Base-by-base conservation (phyloP, 208 protist genomes). In the Acanthamoeba rhysodes region DNA sequence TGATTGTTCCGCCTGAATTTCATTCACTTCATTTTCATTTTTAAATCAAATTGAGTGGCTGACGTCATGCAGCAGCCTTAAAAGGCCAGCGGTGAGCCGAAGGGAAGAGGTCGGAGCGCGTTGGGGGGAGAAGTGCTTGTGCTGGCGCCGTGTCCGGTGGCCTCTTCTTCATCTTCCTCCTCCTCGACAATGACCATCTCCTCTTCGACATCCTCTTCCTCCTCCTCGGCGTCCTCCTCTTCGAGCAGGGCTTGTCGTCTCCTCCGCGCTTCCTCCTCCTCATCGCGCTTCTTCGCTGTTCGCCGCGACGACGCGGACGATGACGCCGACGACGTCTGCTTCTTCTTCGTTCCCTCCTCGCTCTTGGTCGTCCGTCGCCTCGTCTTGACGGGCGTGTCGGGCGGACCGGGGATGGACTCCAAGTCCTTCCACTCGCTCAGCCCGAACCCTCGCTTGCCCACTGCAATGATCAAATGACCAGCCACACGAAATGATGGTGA, bases 151-250 rank as follows among this genome's bases (percentile, higher is more conserved):
- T 78, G 55, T 18, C 14, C 22, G 55, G 18, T 62, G 55, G 20
- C 32, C 20, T 78, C 70, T 29, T 78, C 70, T 10, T 78, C 70
- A 14, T 78, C 70, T 29, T 78, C 70, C 12, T 78, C 70, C 24
- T 78, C 70, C 34, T 78, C 70, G 32, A 78, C 70, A 12, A 78
- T 78, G 34, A 78, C 70, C 70, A 78, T 78, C 70, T 78, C 70
- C 34, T 78, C 70, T 12, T 78, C 70, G n/a, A 48, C 27, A 1
- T 78, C 70, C 70, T 78, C 70, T 16, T 66, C 59, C 4, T 66
- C 59, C 59, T 66, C 59, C 24, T 66, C 59, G 20, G 59, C 59
- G 59, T 66, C 59, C 24, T 66, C 59, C 24, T 66, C 59, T 66
- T 66, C 59, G 59, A 66, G 59, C 59, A 66, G 59, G 59, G 59